Percentiles rank a stretch among this genome's conserved stretches.
phyloP scores from a whole-genome alignment of 1,284 basidiomycete genomes.

The Hymenochaete sp. region DNA sequence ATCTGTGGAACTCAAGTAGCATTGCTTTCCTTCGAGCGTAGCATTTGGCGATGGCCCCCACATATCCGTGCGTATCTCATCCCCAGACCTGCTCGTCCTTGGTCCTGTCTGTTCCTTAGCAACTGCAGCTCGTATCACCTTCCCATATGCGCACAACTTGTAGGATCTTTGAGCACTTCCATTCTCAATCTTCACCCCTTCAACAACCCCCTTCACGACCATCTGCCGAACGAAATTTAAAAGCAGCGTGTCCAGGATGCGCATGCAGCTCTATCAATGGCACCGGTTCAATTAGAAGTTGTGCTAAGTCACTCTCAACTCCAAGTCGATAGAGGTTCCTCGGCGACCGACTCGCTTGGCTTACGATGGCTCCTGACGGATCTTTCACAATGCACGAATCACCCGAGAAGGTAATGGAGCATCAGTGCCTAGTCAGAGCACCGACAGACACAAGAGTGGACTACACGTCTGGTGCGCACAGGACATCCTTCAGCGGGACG shows the following conservation, averaged over 20 bases:
- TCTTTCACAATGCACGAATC: neutral
- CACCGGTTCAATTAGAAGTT: conserved; percentile 16
- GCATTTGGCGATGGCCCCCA: conserved; percentile 20
- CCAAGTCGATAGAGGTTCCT: neutral
- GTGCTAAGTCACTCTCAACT: conserved; percentile 4
- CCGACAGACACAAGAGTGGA: conserved; percentile 29
- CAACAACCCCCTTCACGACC: conserved; percentile 25
- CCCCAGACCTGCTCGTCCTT: too few species aligned
- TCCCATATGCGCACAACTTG: neutral
- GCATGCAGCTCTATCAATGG: conserved; percentile 27
- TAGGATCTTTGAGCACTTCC: neutral
- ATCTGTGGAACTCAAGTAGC: too few species aligned
- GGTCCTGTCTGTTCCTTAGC: too few species aligned
- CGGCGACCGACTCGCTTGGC: neutral
- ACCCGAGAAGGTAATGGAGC: neutral
- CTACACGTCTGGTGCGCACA: conserved; percentile 29
- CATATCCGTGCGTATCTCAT: conserved; percentile 8
- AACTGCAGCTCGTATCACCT: neutral
- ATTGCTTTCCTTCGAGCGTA: conserved; percentile 13
- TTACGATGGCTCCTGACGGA: neutral
- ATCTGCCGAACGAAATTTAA: conserved; percentile 23
- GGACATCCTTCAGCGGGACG: conserved; percentile 27
- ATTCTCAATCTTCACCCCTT: conserved; percentile 21
- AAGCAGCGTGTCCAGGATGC: conserved; percentile 30
- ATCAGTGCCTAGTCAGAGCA: conserved; percentile 20